Percentiles rank a stretch among this genome's conserved stretches.
These are phyloP conservation scores for Rhododendron ovatum DNA, from an alignment of 148 eudicot species.

Conservation along the genomic window DNA sequence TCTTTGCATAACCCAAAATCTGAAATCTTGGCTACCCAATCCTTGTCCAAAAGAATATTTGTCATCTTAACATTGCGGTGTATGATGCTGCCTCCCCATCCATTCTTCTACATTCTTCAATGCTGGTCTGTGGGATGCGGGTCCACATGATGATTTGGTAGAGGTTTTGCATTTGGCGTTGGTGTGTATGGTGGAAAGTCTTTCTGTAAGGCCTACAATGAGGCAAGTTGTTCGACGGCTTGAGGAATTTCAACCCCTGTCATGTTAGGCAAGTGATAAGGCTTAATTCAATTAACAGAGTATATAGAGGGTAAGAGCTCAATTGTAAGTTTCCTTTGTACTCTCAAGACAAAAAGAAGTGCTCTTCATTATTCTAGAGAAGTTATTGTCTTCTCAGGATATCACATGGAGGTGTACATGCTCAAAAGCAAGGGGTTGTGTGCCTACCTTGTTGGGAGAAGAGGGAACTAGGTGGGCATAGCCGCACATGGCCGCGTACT, in stretches of 20 bases:
- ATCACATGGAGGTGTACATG: background rate
- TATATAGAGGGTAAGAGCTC: conserved; percentile 7
- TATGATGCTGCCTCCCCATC: no score
- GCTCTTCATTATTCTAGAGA: background rate
- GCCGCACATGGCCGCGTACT: background rate
- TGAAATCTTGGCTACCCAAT: no score
- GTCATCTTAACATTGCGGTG: conserved; percentile 8
- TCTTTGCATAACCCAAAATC: conserved; percentile 14
- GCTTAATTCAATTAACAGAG: background rate
- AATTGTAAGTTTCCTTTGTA: conserved; percentile 14
- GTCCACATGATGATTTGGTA: conserved; percentile 54
- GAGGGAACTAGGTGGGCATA: background rate
- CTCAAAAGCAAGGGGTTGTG: background rate
- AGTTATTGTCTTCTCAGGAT: background rate
- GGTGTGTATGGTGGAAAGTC: conserved; percentile 41
- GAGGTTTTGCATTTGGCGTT: conserved; percentile 49
- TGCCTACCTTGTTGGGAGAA: background rate
- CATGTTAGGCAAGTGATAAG: conserved; percentile 6
- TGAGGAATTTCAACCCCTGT: conserved; percentile 47
- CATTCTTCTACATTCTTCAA: conserved; percentile 24
- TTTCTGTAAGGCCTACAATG: conserved; percentile 49
- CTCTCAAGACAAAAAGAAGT: background rate
- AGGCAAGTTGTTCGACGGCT: conserved; percentile 45
- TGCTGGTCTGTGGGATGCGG: conserved; percentile 43
- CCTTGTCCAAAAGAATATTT: no score